Base-by-base conservation (phyloP, 2,329 filamentous ascomycete genomes). In the Xylariaceae sp. region DNA sequence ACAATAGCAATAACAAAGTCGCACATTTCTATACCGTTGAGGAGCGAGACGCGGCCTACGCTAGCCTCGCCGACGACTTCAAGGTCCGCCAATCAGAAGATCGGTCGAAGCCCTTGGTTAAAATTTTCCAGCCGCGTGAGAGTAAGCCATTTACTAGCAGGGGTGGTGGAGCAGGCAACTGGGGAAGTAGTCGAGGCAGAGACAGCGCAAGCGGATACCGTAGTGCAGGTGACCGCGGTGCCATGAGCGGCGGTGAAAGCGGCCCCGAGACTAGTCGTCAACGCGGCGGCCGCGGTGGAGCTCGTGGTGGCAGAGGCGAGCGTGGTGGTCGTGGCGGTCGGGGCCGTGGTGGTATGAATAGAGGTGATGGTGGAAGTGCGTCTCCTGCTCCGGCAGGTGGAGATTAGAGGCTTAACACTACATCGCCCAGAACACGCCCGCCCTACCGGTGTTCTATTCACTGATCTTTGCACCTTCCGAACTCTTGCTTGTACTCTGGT, bases 21-120 rank as follows among this genome's bases (percentile, higher is more conserved):
- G 91, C 91, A 21, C 87, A 92, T 61, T 97, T 97, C 76, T 85
- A 87, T 69, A 89, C 81, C 2, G 69, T 79, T 3, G 88, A 95
- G 62, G 90, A 96, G 43, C 90, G 93, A 67, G 89, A 92, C 64
- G 84, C 81, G 27, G 91, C 92, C 27, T 81, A 96, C 67, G 82
- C 85, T 35, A 86, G 85, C 60, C 80, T 95, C 53, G 83, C 91
- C 4, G 81, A 86, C 11, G 90, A 94, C 36, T 81, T 87, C 64
- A 93, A 92, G 79, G 89, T 85, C 59, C 82, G 84, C 60, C 82
- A 81, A 33, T 81, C 84, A 26, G 87, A 87, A 65, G 88, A 91
- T 59, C 85, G 89, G 58, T 88, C 87, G 59, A 89, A 88, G 73
- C 90, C 91, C 11, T 83, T 91, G 51, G 86, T 96, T 56, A 92